Base-by-base conservation (phyloP, 2,329 filamentous ascomycete genomes). In the Sclerotinia borealis region DNA sequence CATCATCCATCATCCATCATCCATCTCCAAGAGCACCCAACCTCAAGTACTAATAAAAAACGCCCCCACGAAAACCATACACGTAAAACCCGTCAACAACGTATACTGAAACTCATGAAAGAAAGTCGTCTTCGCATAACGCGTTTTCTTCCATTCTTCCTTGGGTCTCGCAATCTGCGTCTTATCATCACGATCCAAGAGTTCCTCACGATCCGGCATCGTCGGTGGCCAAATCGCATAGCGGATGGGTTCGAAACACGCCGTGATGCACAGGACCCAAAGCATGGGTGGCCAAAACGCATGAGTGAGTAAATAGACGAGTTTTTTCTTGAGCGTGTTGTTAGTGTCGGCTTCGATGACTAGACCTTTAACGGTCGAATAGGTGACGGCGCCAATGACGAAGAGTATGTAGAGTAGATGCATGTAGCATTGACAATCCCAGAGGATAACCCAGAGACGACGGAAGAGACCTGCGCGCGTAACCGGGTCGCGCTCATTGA, bases 241-340 rank as follows among this genome's bases (percentile, higher is more conserved):
- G 1, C 78, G 77, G 51, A 88, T 78, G 0, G 85, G 85, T 0
- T 79, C 83, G n/a, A 56, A 68, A 5, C 75, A 74, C 0, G 80
- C 75, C 41, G 76, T 63, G 27, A 66, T 37, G 11, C 50, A 50
- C 36, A 67, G 58, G 5, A 71, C 51, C 82, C 83, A 85, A 31
- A 84, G 75, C 49, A 86, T 69, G 0, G 85, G 85, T 7, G 84
- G 84, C 85, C 85, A 87, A 75, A 82, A 83, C 15, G 83, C 83
- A 71, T 86, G 83, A 0, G 83, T 85, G 47, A 87, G 71, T 4
- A 88, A 75, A 67, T 79, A 80, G 54, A 81, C 70, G 19, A 69
- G 61, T n/a, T 64, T 49, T 13, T 64, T 62, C 43, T 67, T 61
- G 13, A 65, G 19, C 0, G 48, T 49, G 7, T 54, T 4, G 19